phyloP scores from a whole-genome alignment of 2,329 filamentous ascomycete genomes.

The Fusarium sp. region DNA sequence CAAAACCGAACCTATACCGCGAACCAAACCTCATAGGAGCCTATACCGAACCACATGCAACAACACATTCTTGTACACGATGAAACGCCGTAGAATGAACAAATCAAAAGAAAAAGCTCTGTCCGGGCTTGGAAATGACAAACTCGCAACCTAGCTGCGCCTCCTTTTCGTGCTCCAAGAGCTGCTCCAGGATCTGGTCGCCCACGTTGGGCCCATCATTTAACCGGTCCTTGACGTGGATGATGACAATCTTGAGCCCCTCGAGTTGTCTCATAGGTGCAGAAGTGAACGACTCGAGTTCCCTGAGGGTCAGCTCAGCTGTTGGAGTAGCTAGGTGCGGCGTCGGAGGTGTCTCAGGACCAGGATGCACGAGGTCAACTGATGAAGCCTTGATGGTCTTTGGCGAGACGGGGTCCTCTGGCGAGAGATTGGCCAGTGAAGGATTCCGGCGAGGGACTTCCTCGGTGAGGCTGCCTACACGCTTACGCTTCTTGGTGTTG shows the following conservation, averaged over 20 bases:
- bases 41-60: slow-evolving; percentile 16
- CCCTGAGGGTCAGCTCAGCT: slow-evolving; percentile 54
- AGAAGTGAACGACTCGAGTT: slow-evolving; percentile 45
- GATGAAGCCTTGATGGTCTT: slow-evolving; percentile 52
- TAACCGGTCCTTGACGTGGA: slow-evolving; percentile 90
- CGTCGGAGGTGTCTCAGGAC: slow-evolving; percentile 53
- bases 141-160: slow-evolving; percentile 80
- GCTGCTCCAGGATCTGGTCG: slow-evolving; percentile 73
- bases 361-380: slow-evolving; percentile 25
- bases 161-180: slow-evolving; percentile 70
- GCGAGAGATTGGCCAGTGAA: slow-evolving; percentile 28
- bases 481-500: slow-evolving; percentile 69
- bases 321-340: slow-evolving; percentile 59
- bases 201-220: slow-evolving; percentile 70
- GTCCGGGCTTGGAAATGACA: slow-evolving; percentile 71
- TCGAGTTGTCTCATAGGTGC: slow-evolving; percentile 60
- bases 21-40: slow-evolving; percentile 10
- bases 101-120: slow-evolving; percentile 61
- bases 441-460: slow-evolving; percentile 38
- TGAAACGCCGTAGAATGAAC: slow-evolving; percentile 15
- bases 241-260: slow-evolving; percentile 83
- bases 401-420: slow-evolving; percentile 61
- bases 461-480: slow-evolving; percentile 50
- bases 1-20: slow-evolving; percentile 15
- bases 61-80: slow-evolving; percentile 5